Conservation (phyloP, 352 stramenopile species). For the Pythium rishiriense region DNA sequence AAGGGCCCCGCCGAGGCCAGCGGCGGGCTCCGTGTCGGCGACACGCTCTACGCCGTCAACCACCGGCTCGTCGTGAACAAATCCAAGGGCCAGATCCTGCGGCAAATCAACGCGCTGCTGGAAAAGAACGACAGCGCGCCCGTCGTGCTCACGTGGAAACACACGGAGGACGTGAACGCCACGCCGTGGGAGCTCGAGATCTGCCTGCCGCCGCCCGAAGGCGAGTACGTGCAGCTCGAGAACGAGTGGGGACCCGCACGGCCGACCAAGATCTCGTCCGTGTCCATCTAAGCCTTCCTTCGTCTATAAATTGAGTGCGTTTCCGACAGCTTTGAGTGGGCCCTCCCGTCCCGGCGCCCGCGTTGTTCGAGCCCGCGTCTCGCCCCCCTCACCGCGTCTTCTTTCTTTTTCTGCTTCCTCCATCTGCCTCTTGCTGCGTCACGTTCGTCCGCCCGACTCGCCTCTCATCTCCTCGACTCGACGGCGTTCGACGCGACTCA, state of each 20-base stretch:
- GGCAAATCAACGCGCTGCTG: slow-evolving; percentile 74
- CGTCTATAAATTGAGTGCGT: slow-evolving; percentile 18
- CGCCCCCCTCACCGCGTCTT: neutral
- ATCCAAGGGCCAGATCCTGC: slow-evolving; percentile 78
- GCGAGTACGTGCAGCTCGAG: slow-evolving; percentile 77
- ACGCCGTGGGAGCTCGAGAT: slow-evolving; percentile 80
- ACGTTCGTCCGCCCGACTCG: too few species aligned
- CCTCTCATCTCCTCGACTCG: too few species aligned
- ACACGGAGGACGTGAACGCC: slow-evolving; percentile 74
- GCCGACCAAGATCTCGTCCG: slow-evolving; percentile 83
- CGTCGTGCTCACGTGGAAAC: slow-evolving; percentile 82
- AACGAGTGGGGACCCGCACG: slow-evolving; percentile 84
- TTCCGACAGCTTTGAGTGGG: neutral
- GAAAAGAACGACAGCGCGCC: slow-evolving; percentile 71
- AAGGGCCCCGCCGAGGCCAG: slow-evolving; percentile 78
- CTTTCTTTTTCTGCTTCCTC: slow-evolving; percentile 2
- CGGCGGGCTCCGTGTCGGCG: slow-evolving; percentile 66
- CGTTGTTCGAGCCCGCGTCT: slow-evolving; percentile 1
- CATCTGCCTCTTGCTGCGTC: neutral
- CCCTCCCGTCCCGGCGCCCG: neutral
- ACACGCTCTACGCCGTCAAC: slow-evolving; percentile 87
- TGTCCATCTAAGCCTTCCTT: slow-evolving; percentile 68
- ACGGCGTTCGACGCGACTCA: neutral
- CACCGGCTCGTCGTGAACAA: slow-evolving; percentile 88
- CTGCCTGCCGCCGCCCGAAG: slow-evolving; percentile 75